These are phyloP conservation scores for Mucor sp. DNA, from an alignment of 371 early-diverging fungal genomes.

Conservation along the genomic window DNA sequence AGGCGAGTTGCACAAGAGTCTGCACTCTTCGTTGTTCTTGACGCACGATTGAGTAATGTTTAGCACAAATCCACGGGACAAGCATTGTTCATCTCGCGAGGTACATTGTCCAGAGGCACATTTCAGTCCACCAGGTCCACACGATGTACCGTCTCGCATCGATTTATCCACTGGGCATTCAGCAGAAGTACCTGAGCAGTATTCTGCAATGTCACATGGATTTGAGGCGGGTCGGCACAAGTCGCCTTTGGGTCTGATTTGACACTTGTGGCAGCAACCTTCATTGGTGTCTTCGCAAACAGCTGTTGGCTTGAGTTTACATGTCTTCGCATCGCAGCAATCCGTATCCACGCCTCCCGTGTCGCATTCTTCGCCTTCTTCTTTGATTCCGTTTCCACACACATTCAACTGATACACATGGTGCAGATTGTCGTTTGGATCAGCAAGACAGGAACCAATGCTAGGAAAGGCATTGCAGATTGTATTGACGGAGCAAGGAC, in stretches of 20 bases:
- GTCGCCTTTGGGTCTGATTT: constrained; percentile 57
- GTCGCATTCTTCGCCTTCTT: constrained; percentile 93
- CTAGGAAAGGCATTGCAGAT: constrained; percentile 66
- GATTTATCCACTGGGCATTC: constrained; percentile 79
- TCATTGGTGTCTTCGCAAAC: constrained; percentile 83
- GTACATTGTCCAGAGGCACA: constrained; percentile 94
- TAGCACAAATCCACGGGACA: constrained; percentile 50
- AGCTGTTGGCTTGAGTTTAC: constrained; percentile 78
- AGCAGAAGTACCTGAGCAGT: constrained; percentile 74
- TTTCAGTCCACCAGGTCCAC: constrained; percentile 50
- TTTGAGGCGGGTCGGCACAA: constrained; percentile 79
- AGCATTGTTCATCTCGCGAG: constrained; percentile 82
- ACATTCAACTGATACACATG: constrained; percentile 48
- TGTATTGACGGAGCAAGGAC: constrained; percentile 75
- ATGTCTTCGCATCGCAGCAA: constrained; percentile 84
- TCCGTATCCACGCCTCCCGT: constrained; percentile 76
- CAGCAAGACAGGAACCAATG: constrained; percentile 59
- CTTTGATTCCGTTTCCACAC: constrained; percentile 95
- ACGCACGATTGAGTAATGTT: constrained; percentile 51
- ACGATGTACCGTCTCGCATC: constrained; percentile 68
- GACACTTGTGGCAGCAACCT: constrained; percentile 82
- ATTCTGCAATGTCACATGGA: constrained; percentile 83
- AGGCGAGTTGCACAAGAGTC: constrained; percentile 69
- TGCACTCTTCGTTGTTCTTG: constrained; percentile 58
- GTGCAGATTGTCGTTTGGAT: constrained; percentile 50